Evolutionary conservation across 2,329 filamentous ascomycete species (phyloP), one percentile per base, ranked within the genome.

Genomic region (Dendryphion nanum): DNA sequence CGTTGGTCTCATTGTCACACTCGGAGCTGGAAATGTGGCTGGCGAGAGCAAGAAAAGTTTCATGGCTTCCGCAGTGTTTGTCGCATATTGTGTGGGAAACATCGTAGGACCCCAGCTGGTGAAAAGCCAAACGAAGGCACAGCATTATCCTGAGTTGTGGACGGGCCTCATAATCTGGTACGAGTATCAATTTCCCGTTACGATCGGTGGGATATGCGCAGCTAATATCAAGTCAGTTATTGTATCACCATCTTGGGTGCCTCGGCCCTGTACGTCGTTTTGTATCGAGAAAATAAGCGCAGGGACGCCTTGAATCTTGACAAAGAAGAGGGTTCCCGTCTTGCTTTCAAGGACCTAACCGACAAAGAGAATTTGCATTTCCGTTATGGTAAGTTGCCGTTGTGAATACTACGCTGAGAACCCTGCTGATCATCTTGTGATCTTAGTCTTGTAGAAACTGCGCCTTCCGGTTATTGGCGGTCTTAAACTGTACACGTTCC

Each of bases 1-100:
- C 0, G 84, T 86, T 1, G 82, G 78, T 30, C 67, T 78, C n/a
- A 74, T 75, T 3, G 77, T 81, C 29, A 71, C 71, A 0, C 55
- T 80, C 3, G 77, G 75, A 0, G 78, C 78, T 72, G 77, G 78
- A 7, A 89, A 89, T 48, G 83, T 89, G 0, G 84, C 85, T 0
- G 85, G 86, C 13, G 77, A 85, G 18, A 89, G 85, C 0, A 89
- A 89, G 68, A 89, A 89, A 71, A 85, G 81, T 47, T 82, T 85
- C 52, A 87, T 85, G 74, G 82, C 85, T 0, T 80, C 82, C 0
- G 81, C 81, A 0, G 82, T 86, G 2, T 89, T 89, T 45, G 82
- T 86, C 0, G 83, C 82, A 0, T 89, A 89, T 55, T 86, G 83
- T 38, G 80, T 89, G 5, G 79, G 85, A 2, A 89, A 89, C 50